Percentiles rank a stretch among this genome's conserved stretches.
These are phyloP conservation scores for Colletotrichum plurivorum DNA, from an alignment of 2,329 filamentous ascomycete species.

Conservation along the genomic window DNA sequence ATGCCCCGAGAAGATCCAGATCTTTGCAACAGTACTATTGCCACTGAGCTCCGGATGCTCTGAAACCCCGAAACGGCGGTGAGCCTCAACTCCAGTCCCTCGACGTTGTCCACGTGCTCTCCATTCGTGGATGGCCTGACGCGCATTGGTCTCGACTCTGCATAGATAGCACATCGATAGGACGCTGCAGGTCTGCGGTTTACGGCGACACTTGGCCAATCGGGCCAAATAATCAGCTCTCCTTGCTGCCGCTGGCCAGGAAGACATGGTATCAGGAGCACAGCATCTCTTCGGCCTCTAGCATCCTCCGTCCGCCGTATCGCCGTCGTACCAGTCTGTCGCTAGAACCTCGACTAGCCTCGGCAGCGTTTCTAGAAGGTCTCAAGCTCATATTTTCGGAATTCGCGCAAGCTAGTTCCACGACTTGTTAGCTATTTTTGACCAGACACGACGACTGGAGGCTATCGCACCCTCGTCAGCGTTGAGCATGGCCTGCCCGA, in stretches of 20 bases:
- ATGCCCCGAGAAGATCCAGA: conserved; percentile 3
- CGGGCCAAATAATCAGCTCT: conserved; percentile 14
- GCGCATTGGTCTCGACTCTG: background rate
- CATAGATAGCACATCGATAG: conserved; percentile 5
- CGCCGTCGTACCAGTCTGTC: background rate
- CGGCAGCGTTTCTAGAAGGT: conserved; percentile 19
- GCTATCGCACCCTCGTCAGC: background rate
- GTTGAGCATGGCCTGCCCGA: background rate
- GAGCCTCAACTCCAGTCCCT: conserved; percentile 15
- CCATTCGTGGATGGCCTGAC: background rate
- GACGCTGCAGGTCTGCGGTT: background rate
- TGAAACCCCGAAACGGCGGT: conserved; percentile 27
- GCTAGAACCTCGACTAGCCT: conserved; percentile 5
- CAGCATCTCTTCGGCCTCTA: background rate
- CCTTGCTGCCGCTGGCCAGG: background rate
- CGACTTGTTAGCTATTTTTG: too few species aligned
- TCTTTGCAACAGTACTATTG: background rate
- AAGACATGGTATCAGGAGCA: background rate
- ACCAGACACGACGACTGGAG: background rate
- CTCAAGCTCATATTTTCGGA: background rate
- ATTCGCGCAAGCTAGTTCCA: background rate
- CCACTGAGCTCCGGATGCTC: background rate
- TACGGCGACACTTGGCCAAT: background rate
- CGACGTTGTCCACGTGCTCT: conserved; percentile 8
- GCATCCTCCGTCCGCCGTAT: conserved; percentile 6